Evolutionary conservation across 345 rosid species (phyloP).

Genomic region (Ceriops zippeliana): DNA sequence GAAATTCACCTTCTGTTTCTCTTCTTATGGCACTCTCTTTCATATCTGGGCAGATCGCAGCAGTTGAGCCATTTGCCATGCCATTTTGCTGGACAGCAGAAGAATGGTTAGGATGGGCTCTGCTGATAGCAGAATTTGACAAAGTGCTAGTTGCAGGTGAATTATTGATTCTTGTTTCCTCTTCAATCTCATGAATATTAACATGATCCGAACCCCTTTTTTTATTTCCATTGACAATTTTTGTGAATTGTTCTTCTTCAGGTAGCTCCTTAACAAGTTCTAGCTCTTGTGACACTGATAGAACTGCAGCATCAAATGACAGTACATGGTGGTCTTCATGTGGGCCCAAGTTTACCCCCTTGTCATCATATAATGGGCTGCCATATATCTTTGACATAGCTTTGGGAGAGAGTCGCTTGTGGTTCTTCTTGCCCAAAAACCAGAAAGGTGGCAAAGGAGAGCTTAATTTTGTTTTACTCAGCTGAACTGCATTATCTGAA

Average conservation of each 20-base stretch:
- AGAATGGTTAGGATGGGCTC: constrained; percentile 32
- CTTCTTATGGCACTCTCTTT: constrained; percentile 98
- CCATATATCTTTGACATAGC: constrained; percentile 54
- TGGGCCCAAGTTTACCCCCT: constrained; percentile 34
- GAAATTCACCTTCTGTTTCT: constrained; percentile 98
- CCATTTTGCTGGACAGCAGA: constrained; percentile 24
- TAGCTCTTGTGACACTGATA: constrained; percentile 80
- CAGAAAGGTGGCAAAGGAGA: constrained; percentile 69
- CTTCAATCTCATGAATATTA: constrained; percentile 61
- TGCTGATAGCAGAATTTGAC: constrained; percentile 24
- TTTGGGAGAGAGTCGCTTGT: constrained; percentile 58
- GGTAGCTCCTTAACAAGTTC: constrained; percentile 49
- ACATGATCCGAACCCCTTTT: constrained; percentile 22
- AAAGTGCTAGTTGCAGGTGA: constrained; percentile 15
- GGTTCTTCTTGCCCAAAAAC: constrained; percentile 62
- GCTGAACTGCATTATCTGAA: constrained; percentile 54
- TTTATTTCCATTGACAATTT: constrained; percentile 17
- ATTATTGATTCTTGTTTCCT: constrained; percentile 49
- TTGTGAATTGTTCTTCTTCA: constrained; percentile 45
- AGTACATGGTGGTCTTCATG: constrained; percentile 56
- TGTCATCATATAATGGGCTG: constrained; percentile 66
- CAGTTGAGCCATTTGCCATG: constrained; percentile 47
- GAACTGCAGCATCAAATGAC: constrained; percentile 93
- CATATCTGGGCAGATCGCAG: constrained; percentile 48
- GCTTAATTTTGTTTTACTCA: constrained; percentile 52